phyloP scores from a whole-genome alignment of 2,329 filamentous ascomycete species.

The Ceratocystiopsis minuta region DNA sequence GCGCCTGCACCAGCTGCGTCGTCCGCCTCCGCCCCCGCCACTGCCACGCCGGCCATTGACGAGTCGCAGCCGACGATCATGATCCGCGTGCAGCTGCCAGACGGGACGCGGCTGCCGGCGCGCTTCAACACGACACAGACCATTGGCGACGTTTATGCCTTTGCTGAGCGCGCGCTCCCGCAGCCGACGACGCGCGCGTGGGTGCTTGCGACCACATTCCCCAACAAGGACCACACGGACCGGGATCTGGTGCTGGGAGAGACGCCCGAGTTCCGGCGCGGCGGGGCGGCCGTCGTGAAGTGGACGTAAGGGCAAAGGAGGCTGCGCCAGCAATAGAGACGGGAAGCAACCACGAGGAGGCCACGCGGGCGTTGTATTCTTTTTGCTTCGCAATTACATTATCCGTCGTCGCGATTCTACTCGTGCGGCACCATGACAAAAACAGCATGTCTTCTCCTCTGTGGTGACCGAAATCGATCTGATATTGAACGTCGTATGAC shows the following conservation, averaged over 20 bases:
- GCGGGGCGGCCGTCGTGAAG: constrained; percentile 48
- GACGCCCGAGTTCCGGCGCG: constrained; percentile 46
- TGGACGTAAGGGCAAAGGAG: constrained; percentile 14
- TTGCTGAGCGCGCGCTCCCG: constrained; percentile 47
- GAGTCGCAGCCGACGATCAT: constrained; percentile 47
- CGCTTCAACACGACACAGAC: constrained; percentile 70
- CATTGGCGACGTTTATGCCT: constrained; percentile 58
- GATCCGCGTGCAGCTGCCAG: constrained; percentile 60
- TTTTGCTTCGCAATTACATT: no score
- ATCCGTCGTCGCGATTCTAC: no score
- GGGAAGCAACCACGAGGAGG: not conserved
- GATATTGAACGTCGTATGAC: no score
- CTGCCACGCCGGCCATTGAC: constrained; percentile 32
- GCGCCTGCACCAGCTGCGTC: constrained; percentile 15
- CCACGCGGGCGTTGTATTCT: not conserved
- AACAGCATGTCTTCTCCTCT: no score
- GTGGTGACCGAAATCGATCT: no score
- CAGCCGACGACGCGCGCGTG: constrained; percentile 39
- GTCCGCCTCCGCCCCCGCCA: constrained; percentile 13
- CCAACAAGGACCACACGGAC: constrained; percentile 62
- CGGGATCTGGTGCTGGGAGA: constrained; percentile 40
- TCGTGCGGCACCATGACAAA: no score
- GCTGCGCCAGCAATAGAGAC: not conserved
- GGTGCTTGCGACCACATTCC: constrained; percentile 68
- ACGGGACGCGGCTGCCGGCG: constrained; percentile 59